Percentiles rank a stretch among this genome's conserved stretches.
These are phyloP conservation scores for Barnettozyma californica DNA, from an alignment of 805 yeast genomes.

Conservation along the genomic window DNA sequence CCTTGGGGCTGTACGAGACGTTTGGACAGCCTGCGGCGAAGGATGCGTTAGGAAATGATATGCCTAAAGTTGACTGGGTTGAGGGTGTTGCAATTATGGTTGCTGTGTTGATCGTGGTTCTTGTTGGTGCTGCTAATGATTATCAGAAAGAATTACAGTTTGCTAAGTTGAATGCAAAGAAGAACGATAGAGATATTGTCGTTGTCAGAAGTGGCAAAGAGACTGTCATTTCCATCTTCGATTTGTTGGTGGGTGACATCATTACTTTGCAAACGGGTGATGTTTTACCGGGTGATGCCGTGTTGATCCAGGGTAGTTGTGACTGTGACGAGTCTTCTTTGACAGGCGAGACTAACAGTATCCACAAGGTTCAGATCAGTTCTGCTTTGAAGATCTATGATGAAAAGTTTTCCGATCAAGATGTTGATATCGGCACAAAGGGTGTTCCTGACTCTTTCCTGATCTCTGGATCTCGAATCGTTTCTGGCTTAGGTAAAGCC, in stretches of 20 bases:
- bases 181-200: conserved; percentile 74
- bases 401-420: conserved; percentile 20
- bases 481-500: conserved; percentile 83
- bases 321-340: conserved; percentile 90
- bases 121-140: conserved; percentile 94
- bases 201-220: conserved; percentile 73
- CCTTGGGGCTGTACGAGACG: conserved; percentile 87
- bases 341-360: conserved; percentile 90
- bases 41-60: conserved; percentile 70
- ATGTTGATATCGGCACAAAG: conserved; percentile 34
- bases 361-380: conserved; percentile 59
- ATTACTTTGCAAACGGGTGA: conserved; percentile 88
- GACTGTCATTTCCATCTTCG: conserved; percentile 61
- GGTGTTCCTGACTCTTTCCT: conserved; percentile 69
- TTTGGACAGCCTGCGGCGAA: conserved; percentile 76
- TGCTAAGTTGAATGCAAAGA: conserved; percentile 79
- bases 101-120: conserved; percentile 84
- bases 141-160: conserved; percentile 95
- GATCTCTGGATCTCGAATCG: conserved; percentile 84
- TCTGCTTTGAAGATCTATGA: conserved; percentile 30
- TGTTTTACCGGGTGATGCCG: conserved; percentile 82
- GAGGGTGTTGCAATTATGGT: conserved; percentile 97
- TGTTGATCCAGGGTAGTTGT: conserved; percentile 66
- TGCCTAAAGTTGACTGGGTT: conserved; percentile 94
- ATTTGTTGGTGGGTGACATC: conserved; percentile 82